Evolutionary conservation across 192 early-diverging fungal genomes (phyloP), one percentile per base, ranked within the genome.

Genomic region (Pilobolus umbonatus): DNA sequence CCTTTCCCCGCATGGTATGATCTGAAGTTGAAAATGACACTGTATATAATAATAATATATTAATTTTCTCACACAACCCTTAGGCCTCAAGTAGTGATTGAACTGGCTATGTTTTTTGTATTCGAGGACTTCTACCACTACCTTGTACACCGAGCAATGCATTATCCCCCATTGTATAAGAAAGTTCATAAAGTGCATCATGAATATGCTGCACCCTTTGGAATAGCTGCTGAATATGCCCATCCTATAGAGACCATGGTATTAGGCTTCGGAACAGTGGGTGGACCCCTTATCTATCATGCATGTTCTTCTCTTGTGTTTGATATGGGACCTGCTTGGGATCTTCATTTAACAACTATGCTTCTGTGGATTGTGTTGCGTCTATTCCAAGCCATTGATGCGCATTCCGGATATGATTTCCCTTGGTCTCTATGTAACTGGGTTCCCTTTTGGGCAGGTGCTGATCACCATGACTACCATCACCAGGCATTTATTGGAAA

Each of bases 131-230:
- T 86, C 19, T 92, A 83, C 69, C 93, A 95, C 64, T 98, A 95
- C 83, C 91, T 82, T 78, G 71, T 84, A n/a, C 95, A 98, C 77
- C 86, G 93, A 32, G 71, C 81, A 40, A 79, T 98, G 50, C 95
- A 98, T 78, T 89, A 86, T 71, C 86, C 88, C 4, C 79, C 83
- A 31, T 73, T 95, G 53, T 98, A 98, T 76, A 90, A 90, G 60
- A 72, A 80, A 60, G 86, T 98, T 52, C 95, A 98, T 86, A 98
- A 98, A 76, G 74, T 88, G 15, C 93, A 98, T 75, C 95, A 98
- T 78, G 83, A 91, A 68, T 95, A 87, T 75, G 79, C 88, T 19
- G 86, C 95, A 31, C 90, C 93, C 44, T 89, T 98, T 42, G 94
- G 92, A 42, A 61, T 71, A 40, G 62, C 88, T 14, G 90, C 93